Base-by-base conservation (phyloP, 176 grass and related monocot species). In the Ensete ventricosum region DNA sequence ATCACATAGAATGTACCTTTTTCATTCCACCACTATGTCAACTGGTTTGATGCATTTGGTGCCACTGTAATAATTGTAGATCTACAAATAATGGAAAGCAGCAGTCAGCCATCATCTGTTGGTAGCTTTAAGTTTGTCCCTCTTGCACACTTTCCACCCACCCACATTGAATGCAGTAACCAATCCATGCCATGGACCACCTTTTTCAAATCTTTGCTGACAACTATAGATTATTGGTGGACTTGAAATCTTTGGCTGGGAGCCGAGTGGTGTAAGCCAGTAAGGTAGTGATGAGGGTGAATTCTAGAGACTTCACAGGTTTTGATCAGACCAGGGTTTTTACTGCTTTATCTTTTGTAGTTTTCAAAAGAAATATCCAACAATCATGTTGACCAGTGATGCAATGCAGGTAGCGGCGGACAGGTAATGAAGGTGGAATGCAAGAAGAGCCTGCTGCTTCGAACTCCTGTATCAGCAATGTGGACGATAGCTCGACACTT, bases 91-190 rank as follows among this genome's bases (percentile, higher is more conserved):
- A 19, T n/a, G 57, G 14, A 60, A 60, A 60, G 57, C n/a, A 17
- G 57, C 57, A 60, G 7, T 60, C 57, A 60, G 57, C 57, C n/a
- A 60, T 60, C 16, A 60, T 60, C 17, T 19, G 6, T 60, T 60
- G 16, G 57, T 60, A n/a, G 57, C 57, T 60, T 60, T 60, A 60
- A 60, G 57, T 60, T 60, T 60, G 57, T 60, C 57, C 57, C 57
- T 60, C 57, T 60, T 60, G 57, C 57, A 60, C n/a, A 60, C 17
- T 60, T 60, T n/a, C 57, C 57, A 60, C 57, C n/a, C 57, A 8
- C 2, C 57, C 57, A 60, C 9, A 60, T 60, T 60, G 57, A 60
- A n/a, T 14, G 17, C 57, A 60, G 57, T 60, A 60, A 60, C 57
- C 57, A 60, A 60, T 19, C 57, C 17, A n/a, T 14, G 17, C n/a